phyloP scores from a whole-genome alignment of 1,284 basidiomycete genomes.

The Amylostereum areolatum region DNA sequence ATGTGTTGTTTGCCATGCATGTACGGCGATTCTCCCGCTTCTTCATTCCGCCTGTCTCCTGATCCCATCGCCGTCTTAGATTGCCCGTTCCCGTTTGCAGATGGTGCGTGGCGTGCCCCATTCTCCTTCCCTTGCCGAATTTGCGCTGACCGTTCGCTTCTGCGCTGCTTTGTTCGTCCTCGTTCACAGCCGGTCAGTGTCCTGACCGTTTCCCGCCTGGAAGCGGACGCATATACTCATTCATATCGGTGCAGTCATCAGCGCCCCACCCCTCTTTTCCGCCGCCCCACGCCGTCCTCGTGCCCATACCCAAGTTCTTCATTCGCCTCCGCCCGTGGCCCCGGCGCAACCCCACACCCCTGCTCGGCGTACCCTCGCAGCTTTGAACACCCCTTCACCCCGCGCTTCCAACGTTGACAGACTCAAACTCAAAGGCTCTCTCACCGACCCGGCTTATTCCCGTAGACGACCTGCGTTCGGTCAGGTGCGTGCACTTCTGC shows the following conservation, averaged over 20 bases:
- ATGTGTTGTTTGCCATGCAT: neutral
- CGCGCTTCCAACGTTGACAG: constrained; percentile 52
- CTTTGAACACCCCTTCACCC: constrained; percentile 61
- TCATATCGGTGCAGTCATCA: too few relatives aligned
- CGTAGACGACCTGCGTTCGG: constrained; percentile 46
- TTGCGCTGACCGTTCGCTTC: neutral
- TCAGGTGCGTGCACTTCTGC: constrained; percentile 18
- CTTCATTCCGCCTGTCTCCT: neutral
- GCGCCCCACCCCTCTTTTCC: constrained; percentile 42
- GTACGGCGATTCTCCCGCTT: neutral
- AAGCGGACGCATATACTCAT: too few relatives aligned
- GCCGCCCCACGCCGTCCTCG: constrained; percentile 56
- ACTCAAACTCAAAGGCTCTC: constrained; percentile 60
- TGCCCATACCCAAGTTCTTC: constrained; percentile 30
- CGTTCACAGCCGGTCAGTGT: too few relatives aligned
- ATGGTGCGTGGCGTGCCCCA: too few relatives aligned
- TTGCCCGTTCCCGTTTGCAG: neutral
- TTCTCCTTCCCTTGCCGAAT: too few relatives aligned
- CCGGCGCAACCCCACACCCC: constrained; percentile 26
- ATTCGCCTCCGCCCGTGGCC: constrained; percentile 17
- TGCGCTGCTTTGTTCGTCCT: too few relatives aligned
- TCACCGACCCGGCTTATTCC: constrained; percentile 66
- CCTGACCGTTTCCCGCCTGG: too few relatives aligned
- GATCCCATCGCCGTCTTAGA: neutral
- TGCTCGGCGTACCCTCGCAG: constrained; percentile 23